Conservation (phyloP, 164 flowering plant species). For the Vitis vinifera region DNA sequence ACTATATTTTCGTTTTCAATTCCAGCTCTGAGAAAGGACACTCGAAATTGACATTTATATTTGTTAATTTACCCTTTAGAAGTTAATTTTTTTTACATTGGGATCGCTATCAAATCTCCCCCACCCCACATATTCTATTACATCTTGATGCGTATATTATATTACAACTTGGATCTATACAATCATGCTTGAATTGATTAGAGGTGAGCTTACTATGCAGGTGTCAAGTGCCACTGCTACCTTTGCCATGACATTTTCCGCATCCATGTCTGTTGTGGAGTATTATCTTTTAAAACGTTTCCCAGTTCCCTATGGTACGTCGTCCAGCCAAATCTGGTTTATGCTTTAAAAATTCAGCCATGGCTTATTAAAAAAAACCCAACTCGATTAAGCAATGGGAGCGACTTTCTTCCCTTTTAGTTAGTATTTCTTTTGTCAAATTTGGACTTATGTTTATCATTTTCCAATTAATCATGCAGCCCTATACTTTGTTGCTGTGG, state of each 20-base stretch:
- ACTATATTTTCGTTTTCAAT: background rate
- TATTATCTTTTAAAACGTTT: constrained; percentile 45
- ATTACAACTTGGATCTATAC: too few relatives aligned
- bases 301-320: constrained; percentile 47
- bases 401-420: background rate
- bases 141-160: too few relatives aligned
- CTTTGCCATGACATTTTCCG: constrained; percentile 44
- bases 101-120: background rate
- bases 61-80: background rate
- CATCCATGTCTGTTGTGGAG: constrained; percentile 50
- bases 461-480: constrained; percentile 17
- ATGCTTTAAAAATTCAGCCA: background rate
- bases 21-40: background rate
- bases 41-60: background rate
- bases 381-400: too few relatives aligned
- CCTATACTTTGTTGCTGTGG: constrained; percentile 28
- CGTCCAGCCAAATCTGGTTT: background rate
- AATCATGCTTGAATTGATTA: background rate
- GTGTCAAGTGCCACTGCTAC: constrained; percentile 55
- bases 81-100: background rate
- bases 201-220: constrained; percentile 15
- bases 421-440: background rate
- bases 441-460: background rate
- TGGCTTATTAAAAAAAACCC: background rate
- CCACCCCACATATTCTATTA: too few relatives aligned